Base-by-base conservation (phyloP, 2,329 filamentous ascomycete species). In the Cucurbitaria berberidis region DNA sequence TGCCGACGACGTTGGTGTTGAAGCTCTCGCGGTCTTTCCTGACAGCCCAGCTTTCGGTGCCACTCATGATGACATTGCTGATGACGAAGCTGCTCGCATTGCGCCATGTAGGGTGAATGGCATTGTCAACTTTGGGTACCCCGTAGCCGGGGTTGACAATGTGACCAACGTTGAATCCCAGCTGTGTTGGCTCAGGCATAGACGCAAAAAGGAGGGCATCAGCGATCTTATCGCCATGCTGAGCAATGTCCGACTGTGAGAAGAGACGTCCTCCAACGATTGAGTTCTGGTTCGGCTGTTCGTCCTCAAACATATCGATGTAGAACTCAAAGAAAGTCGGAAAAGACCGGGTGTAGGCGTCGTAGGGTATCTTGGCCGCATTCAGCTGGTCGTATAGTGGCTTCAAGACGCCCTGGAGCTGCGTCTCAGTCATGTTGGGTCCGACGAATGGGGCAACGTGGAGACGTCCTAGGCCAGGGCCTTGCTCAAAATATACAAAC, bases 251-350 rank as follows among this genome's bases (percentile, higher is more conserved):
- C 30, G 62, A 49, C 18, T 66, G 64, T 0, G 66, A 68, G 53
- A 74, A 73, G 6, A 74, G 48, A 27, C 70, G 70, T 18, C 71
- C 71, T 34, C 71, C 71, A 11, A 74, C 63, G 10, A 70, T 54
- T 0, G 69, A 68, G 34, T 69, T 62, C 10, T 65, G 59, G 40
- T 68, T 67, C 3, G 69, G 63, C 13, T 48, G 26, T 49, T 74
- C 71, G 38, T 74, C 71, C 46, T 73, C 69, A 45, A 73, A 74
- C 62, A 74, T 68, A 53, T 73, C 71, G 0, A 69, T 62, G 51
- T 74, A 74, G 48, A 74, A 62, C 49, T 74, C 67, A 53, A 72
- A 74, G 59, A 73, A 73, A 1, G 69, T 71, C 1, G 71, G 64
- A 53, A 73, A 74, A 0, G 66, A 64, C 45, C 55, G 66, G 34